Evolutionary conservation across 2,329 filamentous ascomycete species (phyloP), one percentile per base, ranked within the genome.

Genomic region (Xylaria sp.): DNA sequence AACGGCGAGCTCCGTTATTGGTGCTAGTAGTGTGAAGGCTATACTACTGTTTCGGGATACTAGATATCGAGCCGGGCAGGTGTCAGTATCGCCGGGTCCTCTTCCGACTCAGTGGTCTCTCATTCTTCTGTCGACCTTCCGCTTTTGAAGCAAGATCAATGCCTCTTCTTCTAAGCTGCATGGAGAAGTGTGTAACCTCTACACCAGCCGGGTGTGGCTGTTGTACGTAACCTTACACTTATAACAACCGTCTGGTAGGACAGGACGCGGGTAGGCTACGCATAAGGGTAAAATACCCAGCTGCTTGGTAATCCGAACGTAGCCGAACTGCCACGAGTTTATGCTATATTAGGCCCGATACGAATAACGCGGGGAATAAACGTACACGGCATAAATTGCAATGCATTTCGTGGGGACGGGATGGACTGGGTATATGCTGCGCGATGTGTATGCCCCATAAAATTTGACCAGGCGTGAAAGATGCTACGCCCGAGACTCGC

Each of bases 281-380:
- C 47, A 51, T 51, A 33, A 38, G 17, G 19, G 33, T 21, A 51
- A 25, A 51, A 51, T 25, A 51, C 49, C 63, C 63, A 53, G 17
- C 55, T 38, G 60, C 50, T 58, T 63, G 63, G 63, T 55, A 60
- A 50, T 61, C 51, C 37, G 46, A 33, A 54, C 51, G 57, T 53
- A 60, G 40, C 56, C 43, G 47, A 40, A n/a, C 25, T 60, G 47
- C 60, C 60, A 65, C 63, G 60, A 61, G 57, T 51, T 52, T 61
- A 65, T 60, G 52, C 56, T 57, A 63, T 60, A 54, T 60, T 52
- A 42, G 25, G 40, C 54, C 45, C 25, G 45, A 55, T 50, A 43
- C 50, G 42, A 25, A 53, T 31, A 45, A 57, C 50, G 63, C 55
- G 55, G 63, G 50, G 54, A 50, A 38, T 51, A 43, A 58, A 55